Evolutionary conservation across 2,329 filamentous ascomycete genomes (phyloP), one percentile per base, ranked within the genome.

Genomic region (Penicillium sclerotigenum): DNA sequence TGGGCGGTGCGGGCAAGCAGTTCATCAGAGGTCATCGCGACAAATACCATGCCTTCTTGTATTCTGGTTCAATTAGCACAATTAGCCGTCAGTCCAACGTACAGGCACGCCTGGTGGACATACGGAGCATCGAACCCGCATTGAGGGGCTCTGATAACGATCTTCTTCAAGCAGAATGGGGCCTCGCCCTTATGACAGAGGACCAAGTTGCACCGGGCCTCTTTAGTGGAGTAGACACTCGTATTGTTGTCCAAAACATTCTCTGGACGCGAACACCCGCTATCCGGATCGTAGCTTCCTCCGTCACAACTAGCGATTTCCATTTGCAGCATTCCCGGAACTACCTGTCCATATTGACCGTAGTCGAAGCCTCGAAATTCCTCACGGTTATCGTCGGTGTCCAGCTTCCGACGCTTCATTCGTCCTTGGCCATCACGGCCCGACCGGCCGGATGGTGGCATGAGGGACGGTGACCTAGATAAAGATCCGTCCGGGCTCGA

Each of bases 301-400:
- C 91, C 91, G 71, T 97, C 92, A 69, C 91, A 97, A 78, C 87
- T 94, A 47, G 90, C 83, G 59, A 97, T 86, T 70, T 96, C 89
- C 89, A 97, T 91, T 59, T 83, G 87, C 66, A 97, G 77, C 61
- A 84, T 82, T 4, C 91, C 92, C 0, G 90, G 84, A 58, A 94
- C 89, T 16, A 96, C 88, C 73, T 96, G 92, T 18, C 92, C 93
- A 71, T 88, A 91, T 66, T 86, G 87, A 22, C 92, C 93, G 71
- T 97, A 97, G 59, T 83, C 87, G 69, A 92, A 90, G 2, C 81
- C 83, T 57, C 67, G 69, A n/a, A 69, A 62, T 4, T 71, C 74
- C 57, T 77, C 72, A 26, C 79, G 73, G 14, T 79, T 73, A 45
- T 80, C 80, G 59, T 89, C 87, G 1, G 83, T 79, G 64, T 90